Evolutionary conservation across 257 asterid species (phyloP).

Genomic region (Nicotiana sylvestris): DNA sequence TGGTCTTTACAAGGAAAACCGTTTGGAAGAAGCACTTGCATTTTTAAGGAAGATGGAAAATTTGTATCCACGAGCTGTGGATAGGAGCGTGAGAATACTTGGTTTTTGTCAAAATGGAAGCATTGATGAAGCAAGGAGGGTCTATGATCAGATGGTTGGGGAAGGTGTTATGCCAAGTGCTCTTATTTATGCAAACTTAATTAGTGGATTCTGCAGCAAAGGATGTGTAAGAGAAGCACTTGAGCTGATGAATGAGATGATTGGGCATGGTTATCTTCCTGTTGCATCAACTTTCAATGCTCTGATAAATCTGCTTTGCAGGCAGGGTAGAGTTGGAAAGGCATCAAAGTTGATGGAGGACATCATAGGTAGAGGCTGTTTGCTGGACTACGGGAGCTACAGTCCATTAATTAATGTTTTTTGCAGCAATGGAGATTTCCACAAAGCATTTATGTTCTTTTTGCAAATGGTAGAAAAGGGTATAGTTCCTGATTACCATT

Average conservation of each 20-base stretch:
- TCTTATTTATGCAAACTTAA: conserved; percentile 46
- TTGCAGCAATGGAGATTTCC: conserved; percentile 43
- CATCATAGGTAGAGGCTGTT: conserved; percentile 45
- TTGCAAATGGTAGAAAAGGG: conserved; percentile 61
- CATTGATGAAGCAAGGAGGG: conserved; percentile 38
- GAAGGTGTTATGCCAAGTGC: conserved; percentile 61
- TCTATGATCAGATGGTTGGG: conserved; percentile 44
- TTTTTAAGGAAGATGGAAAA: conserved; percentile 49
- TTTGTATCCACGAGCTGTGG: conserved; percentile 61
- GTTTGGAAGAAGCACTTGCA: conserved; percentile 41
- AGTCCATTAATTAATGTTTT: conserved; percentile 31
- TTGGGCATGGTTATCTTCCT: conserved; percentile 42
- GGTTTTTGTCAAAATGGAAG: conserved; percentile 32
- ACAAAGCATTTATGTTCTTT: conserved; percentile 37
- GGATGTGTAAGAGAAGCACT: conserved; percentile 55
- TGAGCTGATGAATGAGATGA: conserved; percentile 59
- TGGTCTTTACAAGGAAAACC: conserved; percentile 57
- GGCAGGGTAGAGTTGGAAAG: conserved; percentile 39
- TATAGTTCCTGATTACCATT: conserved; percentile 36
- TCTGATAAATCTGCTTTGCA: conserved; percentile 50
- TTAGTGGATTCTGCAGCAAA: conserved; percentile 38
- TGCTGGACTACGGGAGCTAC: conserved; percentile 55
- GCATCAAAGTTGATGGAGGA: conserved; percentile 71
- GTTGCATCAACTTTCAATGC: conserved; percentile 45
- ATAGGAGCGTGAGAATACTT: conserved; percentile 40